phyloP scores from a whole-genome alignment of 176 grass and related monocot species.

The Eremochloa ophiuroides region DNA sequence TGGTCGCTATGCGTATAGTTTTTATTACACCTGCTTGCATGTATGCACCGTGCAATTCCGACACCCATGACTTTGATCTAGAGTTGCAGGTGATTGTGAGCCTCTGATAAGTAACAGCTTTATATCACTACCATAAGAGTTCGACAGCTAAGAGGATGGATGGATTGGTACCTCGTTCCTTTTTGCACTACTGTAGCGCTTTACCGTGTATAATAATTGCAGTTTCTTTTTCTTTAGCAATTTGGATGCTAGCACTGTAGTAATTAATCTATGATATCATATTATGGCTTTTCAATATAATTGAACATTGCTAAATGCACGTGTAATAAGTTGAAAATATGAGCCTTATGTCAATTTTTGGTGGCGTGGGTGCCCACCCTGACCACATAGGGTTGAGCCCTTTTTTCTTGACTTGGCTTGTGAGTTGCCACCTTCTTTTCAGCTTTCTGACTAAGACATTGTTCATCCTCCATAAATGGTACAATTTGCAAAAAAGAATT shows the following conservation, averaged over 20 bases:
- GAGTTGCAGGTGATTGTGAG: neutral
- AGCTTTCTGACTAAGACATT: neutral
- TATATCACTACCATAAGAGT: conserved; percentile 24
- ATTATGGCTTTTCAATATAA: neutral
- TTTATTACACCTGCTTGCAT: conserved; percentile 1
- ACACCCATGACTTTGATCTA: conserved; percentile 32
- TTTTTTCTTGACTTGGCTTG: neutral
- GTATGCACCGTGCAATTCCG: conserved; percentile 2
- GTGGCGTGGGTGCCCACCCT: neutral
- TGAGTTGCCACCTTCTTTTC: neutral
- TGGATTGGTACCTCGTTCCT: neutral
- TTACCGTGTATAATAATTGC: neutral
- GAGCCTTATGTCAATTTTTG: neutral
- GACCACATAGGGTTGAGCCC: neutral
- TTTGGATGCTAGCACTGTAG: neutral
- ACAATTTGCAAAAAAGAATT: neutral
- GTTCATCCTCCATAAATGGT: neutral
- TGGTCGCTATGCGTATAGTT: neutral
- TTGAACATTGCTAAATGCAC: neutral
- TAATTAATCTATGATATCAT: neutral
- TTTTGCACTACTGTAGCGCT: neutral
- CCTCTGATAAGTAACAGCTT: conserved; percentile 28
- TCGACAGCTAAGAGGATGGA: conserved; percentile 14
- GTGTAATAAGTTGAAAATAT: neutral
- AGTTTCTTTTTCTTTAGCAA: neutral